Evolutionary conservation across 2,329 filamentous ascomycete genomes (phyloP).

Genomic region (Paramyrothecium roridum): DNA sequence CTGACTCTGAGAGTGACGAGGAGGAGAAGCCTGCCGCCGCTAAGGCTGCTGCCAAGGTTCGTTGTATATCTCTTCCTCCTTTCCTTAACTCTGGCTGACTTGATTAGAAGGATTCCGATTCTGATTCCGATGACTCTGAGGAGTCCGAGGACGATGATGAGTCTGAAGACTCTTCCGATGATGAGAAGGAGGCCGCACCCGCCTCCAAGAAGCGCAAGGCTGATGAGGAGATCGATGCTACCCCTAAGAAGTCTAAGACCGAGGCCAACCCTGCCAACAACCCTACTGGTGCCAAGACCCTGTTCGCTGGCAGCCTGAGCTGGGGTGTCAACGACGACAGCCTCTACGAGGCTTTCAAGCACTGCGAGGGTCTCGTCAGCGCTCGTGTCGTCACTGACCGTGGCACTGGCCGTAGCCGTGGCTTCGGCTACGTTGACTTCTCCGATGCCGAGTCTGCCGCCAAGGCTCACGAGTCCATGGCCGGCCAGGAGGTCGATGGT

Average conservation of each 20-base stretch:
- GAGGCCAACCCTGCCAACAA: constrained; percentile 30
- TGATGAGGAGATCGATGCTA: constrained; percentile 45
- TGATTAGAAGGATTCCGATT: constrained; percentile 12
- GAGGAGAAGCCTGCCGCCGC: constrained; percentile 30
- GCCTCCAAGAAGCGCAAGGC: constrained; percentile 47
- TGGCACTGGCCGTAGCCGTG: constrained; percentile 78
- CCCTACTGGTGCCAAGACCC: constrained; percentile 47
- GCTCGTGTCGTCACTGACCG: constrained; percentile 83
- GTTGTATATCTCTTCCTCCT: constrained; percentile 5
- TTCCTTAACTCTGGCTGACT: background rate
- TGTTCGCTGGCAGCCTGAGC: constrained; percentile 87
- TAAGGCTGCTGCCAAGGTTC: constrained; percentile 30
- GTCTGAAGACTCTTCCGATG: constrained; percentile 23
- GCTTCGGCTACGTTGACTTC: constrained; percentile 93
- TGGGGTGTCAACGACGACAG: constrained; percentile 87
- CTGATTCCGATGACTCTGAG: constrained; percentile 18
- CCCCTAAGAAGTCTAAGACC: constrained; percentile 67
- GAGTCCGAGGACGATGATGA: constrained; percentile 27
- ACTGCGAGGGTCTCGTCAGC: constrained; percentile 68
- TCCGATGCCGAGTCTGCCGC: constrained; percentile 62
- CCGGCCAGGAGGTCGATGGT: constrained; percentile 70
- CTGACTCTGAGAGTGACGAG: constrained; percentile 32
- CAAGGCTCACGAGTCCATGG: constrained; percentile 72
- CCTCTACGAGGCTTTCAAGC: constrained; percentile 77
- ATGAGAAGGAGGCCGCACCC: constrained; percentile 29